Evolutionary conservation across 495 filamentous ascomycete genomes (phyloP).

Genomic region (Penicillium pancosmium): DNA sequence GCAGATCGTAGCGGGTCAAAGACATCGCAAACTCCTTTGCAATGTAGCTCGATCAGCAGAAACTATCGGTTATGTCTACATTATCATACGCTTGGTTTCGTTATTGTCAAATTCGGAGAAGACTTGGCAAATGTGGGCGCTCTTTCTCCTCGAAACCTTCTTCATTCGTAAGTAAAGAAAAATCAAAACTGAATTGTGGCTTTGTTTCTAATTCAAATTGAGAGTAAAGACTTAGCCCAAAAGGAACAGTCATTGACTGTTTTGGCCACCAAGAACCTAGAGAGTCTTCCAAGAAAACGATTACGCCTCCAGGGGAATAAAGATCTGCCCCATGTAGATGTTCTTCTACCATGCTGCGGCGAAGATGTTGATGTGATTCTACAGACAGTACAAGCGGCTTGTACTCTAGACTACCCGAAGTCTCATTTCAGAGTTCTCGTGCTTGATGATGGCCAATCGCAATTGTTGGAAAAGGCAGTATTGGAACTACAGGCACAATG

Average conservation of each 20-base stretch:
- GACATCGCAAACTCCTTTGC: slow-evolving; percentile 27
- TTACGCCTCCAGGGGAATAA: slow-evolving; percentile 27
- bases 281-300: slow-evolving; percentile 18
- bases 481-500: slow-evolving; percentile 27
- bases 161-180: slow-evolving; percentile 28
- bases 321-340: slow-evolving; percentile 46
- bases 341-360: slow-evolving; percentile 52
- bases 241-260: slow-evolving; percentile 33
- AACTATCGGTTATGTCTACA: slow-evolving; percentile 30
- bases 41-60: slow-evolving; percentile 25
- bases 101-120: slow-evolving; percentile 8
- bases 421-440: slow-evolving; percentile 50
- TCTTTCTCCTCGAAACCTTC: slow-evolving; percentile 32
- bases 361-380: slow-evolving; percentile 54
- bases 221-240: slow-evolving; percentile 23
- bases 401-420: slow-evolving; percentile 49
- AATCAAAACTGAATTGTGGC: background rate
- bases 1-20: slow-evolving; percentile 16
- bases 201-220: slow-evolving; percentile 2
- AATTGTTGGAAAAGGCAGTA: slow-evolving; percentile 34
- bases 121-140: slow-evolving; percentile 37
- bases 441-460: slow-evolving; percentile 52
- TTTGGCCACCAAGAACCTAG: slow-evolving; percentile 15
- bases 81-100: slow-evolving; percentile 22
- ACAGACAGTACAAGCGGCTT: slow-evolving; percentile 54